Base-by-base conservation (phyloP, 2,329 filamentous ascomycete genomes). In the Monosporascus ibericus region DNA sequence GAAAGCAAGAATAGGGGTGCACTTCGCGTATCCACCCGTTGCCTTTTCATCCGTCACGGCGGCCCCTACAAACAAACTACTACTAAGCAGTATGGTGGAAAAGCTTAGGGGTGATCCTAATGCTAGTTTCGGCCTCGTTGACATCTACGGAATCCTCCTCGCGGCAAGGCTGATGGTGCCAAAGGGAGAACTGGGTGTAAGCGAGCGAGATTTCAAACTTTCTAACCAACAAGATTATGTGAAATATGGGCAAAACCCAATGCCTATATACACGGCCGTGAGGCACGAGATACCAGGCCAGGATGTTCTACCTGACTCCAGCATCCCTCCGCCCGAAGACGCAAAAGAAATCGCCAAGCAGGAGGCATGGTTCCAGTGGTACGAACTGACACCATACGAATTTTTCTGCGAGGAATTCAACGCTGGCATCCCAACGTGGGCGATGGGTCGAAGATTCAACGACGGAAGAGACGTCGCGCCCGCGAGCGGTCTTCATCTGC, bases 361-460 rank as follows among this genome's bases (percentile, higher is more conserved):
- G 54, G 87, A 95, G 63, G 80, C 90, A 2, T 97, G 92, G 89
- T 99, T 97, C 63, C 92, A 99, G 63, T 97, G 94, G 92, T 96
- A 94, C 60, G 94, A 99, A 65, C 87, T 92, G 63, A 95, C 90
- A 0, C 92, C 92, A 0, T 96, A 95, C 64, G 92, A 97, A 67
- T 87, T 96, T 66, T 96, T 94, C 69, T 96, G 91, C 61, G 92
- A 97, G 69, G 92, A 96, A 64, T 85, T 96, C 48, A 80, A 81
- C 24, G 91, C 92, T 2, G 92, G 94, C 3, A 96, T 99, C 55
- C 94, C 94, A 0, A 96, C 90, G 0, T 99, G 92, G 91, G 89
- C 91, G 6, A 75, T 97, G 54, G 94, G 94, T 3, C 82, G 94
- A 46, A 85, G 81, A 53, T 99, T 96, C 68, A 75, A 88, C 36